A percentile compares a stretch with the other conserved stretches of the same genome.
Evolutionary conservation across 306 rosid genomes (phyloP).

Genomic region (Cotoneaster glaucophyllus): DNA sequence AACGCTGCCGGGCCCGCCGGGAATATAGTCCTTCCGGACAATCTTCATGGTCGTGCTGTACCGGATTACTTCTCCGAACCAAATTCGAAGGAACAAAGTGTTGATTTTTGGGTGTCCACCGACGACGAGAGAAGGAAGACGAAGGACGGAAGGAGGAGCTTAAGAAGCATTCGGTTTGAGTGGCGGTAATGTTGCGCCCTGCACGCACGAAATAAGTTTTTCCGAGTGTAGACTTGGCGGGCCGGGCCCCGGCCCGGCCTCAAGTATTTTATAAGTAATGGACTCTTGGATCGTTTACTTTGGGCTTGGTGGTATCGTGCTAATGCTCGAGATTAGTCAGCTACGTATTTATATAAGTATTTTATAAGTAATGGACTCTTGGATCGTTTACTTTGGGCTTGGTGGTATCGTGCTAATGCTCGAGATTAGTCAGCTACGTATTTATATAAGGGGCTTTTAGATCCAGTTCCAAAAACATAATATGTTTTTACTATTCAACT

Average conservation of each 20-base stretch:
- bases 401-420: no score
- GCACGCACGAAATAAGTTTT: background rate
- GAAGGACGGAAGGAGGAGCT: background rate
- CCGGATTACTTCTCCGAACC: background rate
- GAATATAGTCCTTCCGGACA: constrained; percentile 60
- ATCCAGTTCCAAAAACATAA: no score
- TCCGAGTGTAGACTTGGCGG: background rate
- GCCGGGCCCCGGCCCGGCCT: background rate
- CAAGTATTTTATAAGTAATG: background rate
- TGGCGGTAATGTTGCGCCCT: background rate
- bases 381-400: no score
- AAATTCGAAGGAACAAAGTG: background rate
- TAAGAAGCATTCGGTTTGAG: background rate
- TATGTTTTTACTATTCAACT: no score
- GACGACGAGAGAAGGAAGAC: background rate
- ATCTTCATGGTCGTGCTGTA: constrained; percentile 46
- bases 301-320: background rate
- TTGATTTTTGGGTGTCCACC: background rate
- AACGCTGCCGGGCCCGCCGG: constrained; percentile 83
- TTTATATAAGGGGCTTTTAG: no score
- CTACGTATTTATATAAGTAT: no score
- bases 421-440: no score
- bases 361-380: no score
- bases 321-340: background rate
- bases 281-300: background rate